Evolutionary conservation across 306 rosid genomes (phyloP).

Genomic region (Vicia villosa): DNA sequence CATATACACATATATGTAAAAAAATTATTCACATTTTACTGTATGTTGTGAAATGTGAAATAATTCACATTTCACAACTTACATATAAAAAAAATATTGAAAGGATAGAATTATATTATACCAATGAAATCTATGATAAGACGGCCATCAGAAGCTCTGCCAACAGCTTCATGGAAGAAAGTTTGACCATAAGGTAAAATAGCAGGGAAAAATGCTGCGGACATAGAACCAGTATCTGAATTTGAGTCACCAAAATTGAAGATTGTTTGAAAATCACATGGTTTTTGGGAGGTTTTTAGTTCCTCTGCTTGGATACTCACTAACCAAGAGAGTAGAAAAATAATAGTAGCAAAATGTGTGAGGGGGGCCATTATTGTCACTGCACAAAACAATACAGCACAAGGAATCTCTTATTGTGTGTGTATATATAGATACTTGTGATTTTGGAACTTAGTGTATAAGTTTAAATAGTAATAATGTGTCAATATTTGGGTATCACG

Average conservation of each 20-base stretch:
- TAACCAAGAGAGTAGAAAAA: constrained; percentile 34
- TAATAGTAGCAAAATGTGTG: background rate
- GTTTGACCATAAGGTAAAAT: constrained; percentile 61
- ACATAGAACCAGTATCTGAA: constrained; percentile 70
- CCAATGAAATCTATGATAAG: constrained; percentile 72
- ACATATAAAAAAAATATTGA: too few species aligned
- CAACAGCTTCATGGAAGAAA: constrained; percentile 59
- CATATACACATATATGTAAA: constrained; percentile 20
- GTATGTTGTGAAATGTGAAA: too few species aligned
- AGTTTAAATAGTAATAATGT: background rate
- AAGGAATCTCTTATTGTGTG: background rate
- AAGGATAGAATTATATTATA: constrained; percentile 2
- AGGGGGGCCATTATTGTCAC: constrained; percentile 40
- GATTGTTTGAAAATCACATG: constrained; percentile 60
- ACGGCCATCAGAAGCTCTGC: constrained; percentile 73
- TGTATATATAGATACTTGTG: background rate
- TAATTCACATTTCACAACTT: too few species aligned
- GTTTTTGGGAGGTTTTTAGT: background rate
- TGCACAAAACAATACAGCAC: background rate
- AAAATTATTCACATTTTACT: background rate
- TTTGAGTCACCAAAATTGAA: constrained; percentile 80
- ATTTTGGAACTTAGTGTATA: background rate
- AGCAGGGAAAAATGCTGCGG: constrained; percentile 61
- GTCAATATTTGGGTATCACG: constrained; percentile 16
- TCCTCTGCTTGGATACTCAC: constrained; percentile 37